A percentile compares a stretch with the other conserved stretches of the same genome.
Evolutionary conservation across 768 basidiomycete species (phyloP).

Genomic region (Boletus barrowsii): DNA sequence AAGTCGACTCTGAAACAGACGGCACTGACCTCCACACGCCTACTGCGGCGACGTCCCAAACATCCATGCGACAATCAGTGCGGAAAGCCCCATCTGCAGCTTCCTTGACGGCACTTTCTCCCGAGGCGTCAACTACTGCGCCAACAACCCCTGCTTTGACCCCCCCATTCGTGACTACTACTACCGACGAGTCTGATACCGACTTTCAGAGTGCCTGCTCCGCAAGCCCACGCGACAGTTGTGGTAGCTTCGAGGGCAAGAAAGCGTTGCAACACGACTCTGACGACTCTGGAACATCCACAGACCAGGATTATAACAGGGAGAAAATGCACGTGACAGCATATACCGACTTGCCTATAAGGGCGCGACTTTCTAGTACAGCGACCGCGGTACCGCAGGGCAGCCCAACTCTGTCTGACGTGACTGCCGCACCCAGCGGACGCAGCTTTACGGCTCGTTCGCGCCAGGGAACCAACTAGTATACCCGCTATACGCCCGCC

Average conservation of each 20-base stretch:
- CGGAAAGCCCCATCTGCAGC: slow-evolving; percentile 36
- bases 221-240: slow-evolving; percentile 66
- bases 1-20: slow-evolving; percentile 38
- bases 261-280: slow-evolving; percentile 24
- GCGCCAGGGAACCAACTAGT: slow-evolving; percentile 18
- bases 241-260: slow-evolving; percentile 43
- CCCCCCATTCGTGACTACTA: slow-evolving; percentile 31
- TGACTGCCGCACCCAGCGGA: slow-evolving; percentile 31
- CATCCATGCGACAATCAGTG: slow-evolving; percentile 17
- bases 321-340: slow-evolving; percentile 29
- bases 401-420: slow-evolving; percentile 41
- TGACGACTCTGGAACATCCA: slow-evolving; percentile 30
- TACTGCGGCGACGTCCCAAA: slow-evolving; percentile 29
- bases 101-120: slow-evolving; percentile 25
- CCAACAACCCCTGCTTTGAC: slow-evolving; percentile 38
- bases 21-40: slow-evolving; percentile 21
- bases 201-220: slow-evolving; percentile 90
- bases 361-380: slow-evolving; percentile 56
- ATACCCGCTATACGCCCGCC: slow-evolving; percentile 10
- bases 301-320: slow-evolving; percentile 31
- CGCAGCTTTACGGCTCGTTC: slow-evolving; percentile 22
- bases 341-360: slow-evolving; percentile 36
- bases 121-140: slow-evolving; percentile 20
- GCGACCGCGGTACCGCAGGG: slow-evolving; percentile 47
- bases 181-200: slow-evolving; percentile 75